Evolutionary conservation across 306 rosid genomes (phyloP), one percentile per base, ranked within the genome.

Genomic region (Cotoneaster glaucophyllus): DNA sequence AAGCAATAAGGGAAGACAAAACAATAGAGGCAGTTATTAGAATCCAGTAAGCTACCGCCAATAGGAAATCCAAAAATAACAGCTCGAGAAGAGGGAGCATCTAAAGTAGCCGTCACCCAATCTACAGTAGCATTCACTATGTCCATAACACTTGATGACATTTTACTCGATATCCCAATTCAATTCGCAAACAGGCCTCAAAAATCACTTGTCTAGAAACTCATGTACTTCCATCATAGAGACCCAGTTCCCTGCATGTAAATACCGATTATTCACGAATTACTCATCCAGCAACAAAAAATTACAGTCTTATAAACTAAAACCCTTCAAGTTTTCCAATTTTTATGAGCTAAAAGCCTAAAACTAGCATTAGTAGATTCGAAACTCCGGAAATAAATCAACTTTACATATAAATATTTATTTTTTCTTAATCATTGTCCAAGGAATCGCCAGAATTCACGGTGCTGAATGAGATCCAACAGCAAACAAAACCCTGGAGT

Each of bases 61-160:
- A 92, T 89, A 21, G 90, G 91, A 54, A 89, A 87, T 74, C 99
- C 98, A 43, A 88, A 96, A 79, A 96, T 95, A 58, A 90, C 89
- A 67, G 99, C 97, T 79, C 98, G 81, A 41, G 99, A 90, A 65
- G 92, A 90, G 68, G 99, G 96, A 69, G 88, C 96, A 81, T 90
- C 89, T 19, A 89, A 77, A 73, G 90, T 87, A 39, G 79, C 68
- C 11, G 82, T 83, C 74, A 96, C 86, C 97, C 93, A 85, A 57
- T 86, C 84, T 70, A 89, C 37, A 17, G 96, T 64, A 24, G 88
- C 72, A 83, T 92, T 92, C 22, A 83, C 54, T 72, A 90, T 58
- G 15, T 82, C 79, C 78, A 84, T 19, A 69, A 90, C 75, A 74
- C 73, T 45, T 15, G 92, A 83, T 71, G 84, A 86, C 97, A 90